Conservation (phyloP, 768 basidiomycete species). For the Lactarius quietus region DNA sequence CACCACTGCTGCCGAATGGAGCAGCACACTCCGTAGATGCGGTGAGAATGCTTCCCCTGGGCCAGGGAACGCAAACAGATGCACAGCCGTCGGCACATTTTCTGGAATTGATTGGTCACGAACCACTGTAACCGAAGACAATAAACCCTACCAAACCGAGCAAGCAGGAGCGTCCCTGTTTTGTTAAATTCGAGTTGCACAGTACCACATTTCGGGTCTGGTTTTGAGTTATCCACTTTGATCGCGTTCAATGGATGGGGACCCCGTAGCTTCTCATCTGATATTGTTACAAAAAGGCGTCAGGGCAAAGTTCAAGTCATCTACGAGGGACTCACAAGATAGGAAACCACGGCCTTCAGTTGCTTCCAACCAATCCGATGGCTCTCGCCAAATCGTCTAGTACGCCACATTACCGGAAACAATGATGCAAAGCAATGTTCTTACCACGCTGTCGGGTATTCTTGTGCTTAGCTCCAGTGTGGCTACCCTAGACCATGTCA, state of each 20-base stretch:
- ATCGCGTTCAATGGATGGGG: conserved; percentile 49
- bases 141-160: conserved; percentile 58
- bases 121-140: conserved; percentile 7
- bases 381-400: conserved; percentile 85
- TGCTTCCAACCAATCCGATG: conserved; percentile 75
- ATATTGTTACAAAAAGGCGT: background rate
- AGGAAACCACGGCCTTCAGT: conserved; percentile 85
- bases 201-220: conserved; percentile 63
- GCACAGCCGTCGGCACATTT: conserved; percentile 55
- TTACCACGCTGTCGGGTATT: conserved; percentile 53
- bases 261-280: conserved; percentile 65
- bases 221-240: conserved; percentile 56
- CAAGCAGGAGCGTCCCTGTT: conserved; percentile 67
- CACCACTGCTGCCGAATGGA: conserved; percentile 60
- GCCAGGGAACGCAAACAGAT: conserved; percentile 71
- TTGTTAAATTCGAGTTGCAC: conserved; percentile 80
- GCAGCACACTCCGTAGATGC: conserved; percentile 58
- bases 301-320: background rate
- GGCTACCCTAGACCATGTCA: conserved; percentile 68
- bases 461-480: conserved; percentile 60
- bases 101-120: conserved; percentile 41
- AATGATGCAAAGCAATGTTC: conserved; percentile 29
- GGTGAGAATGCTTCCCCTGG: conserved; percentile 56
- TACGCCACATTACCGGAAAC: conserved; percentile 11
- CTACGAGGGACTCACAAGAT: conserved; percentile 55